Conservation (phyloP, 345 rosid genomes). For the Murraya paniculata region DNA sequence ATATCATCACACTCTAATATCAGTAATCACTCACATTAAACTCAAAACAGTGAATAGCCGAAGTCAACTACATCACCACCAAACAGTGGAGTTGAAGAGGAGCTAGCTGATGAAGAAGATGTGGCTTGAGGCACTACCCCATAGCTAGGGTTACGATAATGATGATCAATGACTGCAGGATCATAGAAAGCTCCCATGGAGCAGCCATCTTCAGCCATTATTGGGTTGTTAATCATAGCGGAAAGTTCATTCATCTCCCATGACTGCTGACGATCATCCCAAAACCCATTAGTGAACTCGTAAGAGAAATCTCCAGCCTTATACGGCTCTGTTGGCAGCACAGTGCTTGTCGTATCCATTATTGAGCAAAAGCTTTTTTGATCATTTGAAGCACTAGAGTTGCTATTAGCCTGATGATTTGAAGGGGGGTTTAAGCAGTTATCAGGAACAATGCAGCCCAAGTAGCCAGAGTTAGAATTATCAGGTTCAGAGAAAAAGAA, state of each 20-base stretch:
- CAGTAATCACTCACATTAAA: conserved; percentile 17
- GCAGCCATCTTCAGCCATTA: conserved; percentile 27
- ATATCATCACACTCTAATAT: not conserved
- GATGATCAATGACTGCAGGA: too few species aligned
- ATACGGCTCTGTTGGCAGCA: not conserved
- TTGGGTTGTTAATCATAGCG: conserved; percentile 46
- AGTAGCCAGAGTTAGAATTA: conserved; percentile 72
- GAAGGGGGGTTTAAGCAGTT: conserved; percentile 82
- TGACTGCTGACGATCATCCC: conserved; percentile 28
- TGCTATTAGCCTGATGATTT: not conserved
- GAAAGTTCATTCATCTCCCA: conserved; percentile 60
- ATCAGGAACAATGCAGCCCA: conserved; percentile 91
- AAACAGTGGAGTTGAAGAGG: conserved; percentile 25
- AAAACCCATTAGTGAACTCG: conserved; percentile 23
- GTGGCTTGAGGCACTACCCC: conserved; percentile 31
- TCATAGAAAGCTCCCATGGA: conserved; percentile 32
- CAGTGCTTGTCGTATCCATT: not conserved
- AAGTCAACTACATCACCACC: conserved; percentile 42
- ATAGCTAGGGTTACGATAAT: conserved; percentile 12
- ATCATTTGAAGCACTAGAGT: conserved; percentile 19
- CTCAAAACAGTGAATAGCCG: conserved; percentile 38
- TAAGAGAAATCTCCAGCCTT: conserved; percentile 13
- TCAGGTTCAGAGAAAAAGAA: conserved; percentile 41
- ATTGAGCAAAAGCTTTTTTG: conserved; percentile 13
- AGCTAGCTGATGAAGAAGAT: conserved; percentile 23